These are phyloP conservation scores for Mortierella hygrophila DNA, from an alignment of 192 early-diverging fungal species.

Conservation along the genomic window DNA sequence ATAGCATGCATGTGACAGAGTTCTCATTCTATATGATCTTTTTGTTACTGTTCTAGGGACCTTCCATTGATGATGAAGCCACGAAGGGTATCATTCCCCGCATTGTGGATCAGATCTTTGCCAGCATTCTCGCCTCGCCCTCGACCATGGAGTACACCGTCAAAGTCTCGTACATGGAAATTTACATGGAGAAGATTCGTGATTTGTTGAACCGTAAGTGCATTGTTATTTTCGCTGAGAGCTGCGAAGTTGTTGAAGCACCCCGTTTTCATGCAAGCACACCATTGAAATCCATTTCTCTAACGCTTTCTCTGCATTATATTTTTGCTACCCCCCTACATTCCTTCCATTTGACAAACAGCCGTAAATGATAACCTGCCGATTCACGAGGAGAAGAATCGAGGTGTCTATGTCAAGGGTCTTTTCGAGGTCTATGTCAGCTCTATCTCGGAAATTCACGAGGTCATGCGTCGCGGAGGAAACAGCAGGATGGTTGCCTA, in stretches of 20 bases:
- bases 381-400: slow-evolving; percentile 96
- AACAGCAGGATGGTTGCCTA: slow-evolving; percentile 88
- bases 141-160: slow-evolving; percentile 97
- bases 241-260: not conserved
- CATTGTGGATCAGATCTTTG: slow-evolving; percentile 95
- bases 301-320: not conserved
- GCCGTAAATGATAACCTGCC: slow-evolving; percentile 91
- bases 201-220: slow-evolving; percentile 91
- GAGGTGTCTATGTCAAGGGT: slow-evolving; percentile 99
- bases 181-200: slow-evolving; percentile 99
- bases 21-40: not conserved
- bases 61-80: slow-evolving; percentile 92
- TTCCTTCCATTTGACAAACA: slow-evolving; percentile 41
- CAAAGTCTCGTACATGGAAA: slow-evolving; percentile 99
- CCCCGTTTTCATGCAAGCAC: not conserved
- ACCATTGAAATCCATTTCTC: not conserved
- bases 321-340: not conserved
- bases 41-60: slow-evolving; percentile 69
- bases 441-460: slow-evolving; percentile 94
- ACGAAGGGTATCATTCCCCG: slow-evolving; percentile 97
- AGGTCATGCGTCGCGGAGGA: slow-evolving; percentile 96
- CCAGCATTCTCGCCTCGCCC: slow-evolving; percentile 91
- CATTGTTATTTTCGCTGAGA: not conserved
- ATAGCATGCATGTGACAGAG: not conserved
- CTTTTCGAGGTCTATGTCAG: slow-evolving; percentile 97